Evolutionary conservation across 306 rosid species (phyloP), one percentile per base, ranked within the genome.

Genomic region (Citrullus amarus): DNA sequence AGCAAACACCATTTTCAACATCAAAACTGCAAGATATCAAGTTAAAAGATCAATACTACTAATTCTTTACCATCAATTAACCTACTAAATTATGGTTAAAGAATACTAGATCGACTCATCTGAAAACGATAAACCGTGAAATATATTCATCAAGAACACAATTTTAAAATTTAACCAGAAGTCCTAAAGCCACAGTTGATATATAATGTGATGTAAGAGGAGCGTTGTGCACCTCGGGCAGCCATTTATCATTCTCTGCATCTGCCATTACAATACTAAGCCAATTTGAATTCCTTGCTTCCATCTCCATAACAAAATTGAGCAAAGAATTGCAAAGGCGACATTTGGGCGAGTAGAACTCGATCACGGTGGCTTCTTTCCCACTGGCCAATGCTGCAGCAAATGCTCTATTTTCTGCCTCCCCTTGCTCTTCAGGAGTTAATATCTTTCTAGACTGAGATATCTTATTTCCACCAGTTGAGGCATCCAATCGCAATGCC

Each of bases 301-400:
- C 96, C 36, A 88, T 80, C 81, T 94, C 95, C 44, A 81, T 50
- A 16, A 92, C 93, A 81, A 84, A 89, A 43, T 71, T 79, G 2
- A 89, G 82, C 58, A 94, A 78, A 3, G 98, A 92, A 83, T 82
- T 90, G 83, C 98, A 94, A 1, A 92, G 91, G 84, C 86, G 82
- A 78, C 98, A 94, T 79, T 89, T 94, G 39, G 98, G 93, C 0
- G 98, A 90, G 86, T 94, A 92, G 84, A 94, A 94, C 75, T 92
- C 97, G 9, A 94, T 25, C 84, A 94, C 83, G 0, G 92, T 94
- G 6, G 92, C 98, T 83, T 85, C 92, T 86, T 92, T 92, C 51
- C 81, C 88, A 58, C 89, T 86, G 15, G 90, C 92, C 34, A 92
- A 81, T n/a, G 98, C 97, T 3, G 88, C 82, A 8, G 97, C 98